A percentile compares a stretch with the other conserved stretches of the same genome.
phyloP scores from a whole-genome alignment of 495 filamentous ascomycete genomes.

The Lasiosphaeriaceae sp. region DNA sequence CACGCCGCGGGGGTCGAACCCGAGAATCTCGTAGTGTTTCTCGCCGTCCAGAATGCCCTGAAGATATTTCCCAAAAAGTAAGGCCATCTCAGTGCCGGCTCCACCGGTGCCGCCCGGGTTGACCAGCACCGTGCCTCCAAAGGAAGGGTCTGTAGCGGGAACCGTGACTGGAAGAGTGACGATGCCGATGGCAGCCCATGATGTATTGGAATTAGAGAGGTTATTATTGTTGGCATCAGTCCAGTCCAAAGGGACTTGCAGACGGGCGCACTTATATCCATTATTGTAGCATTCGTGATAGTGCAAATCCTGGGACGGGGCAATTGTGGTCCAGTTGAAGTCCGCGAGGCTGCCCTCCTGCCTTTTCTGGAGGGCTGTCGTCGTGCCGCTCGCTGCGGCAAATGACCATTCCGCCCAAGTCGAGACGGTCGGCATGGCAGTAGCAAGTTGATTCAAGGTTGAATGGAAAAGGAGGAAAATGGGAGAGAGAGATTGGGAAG shows the following conservation, averaged over 20 bases:
- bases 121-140: conserved; percentile 36
- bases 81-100: conserved; percentile 28
- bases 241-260: conserved; percentile 46
- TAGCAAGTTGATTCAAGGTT: too few species aligned
- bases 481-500: too few species aligned
- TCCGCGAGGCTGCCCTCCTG: not conserved
- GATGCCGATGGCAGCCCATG: conserved; percentile 30
- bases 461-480: too few species aligned
- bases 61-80: conserved; percentile 19
- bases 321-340: conserved; percentile 23
- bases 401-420: too few species aligned
- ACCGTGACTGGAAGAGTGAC: conserved; percentile 33
- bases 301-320: conserved; percentile 23
- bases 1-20: conserved; percentile 44
- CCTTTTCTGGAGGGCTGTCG: not conserved
- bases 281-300: conserved; percentile 35
- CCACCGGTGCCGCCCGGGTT: conserved; percentile 47
- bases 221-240: conserved; percentile 13
- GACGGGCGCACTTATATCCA: conserved; percentile 38
- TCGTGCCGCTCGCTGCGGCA: too few species aligned
- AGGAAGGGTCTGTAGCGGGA: conserved; percentile 17
- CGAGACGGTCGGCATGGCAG: too few species aligned
- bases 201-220: not conserved
- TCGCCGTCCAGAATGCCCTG: conserved; percentile 32
- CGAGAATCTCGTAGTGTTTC: conserved; percentile 34